Evolutionary conservation across 2,329 filamentous ascomycete genomes (phyloP).

Genomic region (Cytospora piceicola): DNA sequence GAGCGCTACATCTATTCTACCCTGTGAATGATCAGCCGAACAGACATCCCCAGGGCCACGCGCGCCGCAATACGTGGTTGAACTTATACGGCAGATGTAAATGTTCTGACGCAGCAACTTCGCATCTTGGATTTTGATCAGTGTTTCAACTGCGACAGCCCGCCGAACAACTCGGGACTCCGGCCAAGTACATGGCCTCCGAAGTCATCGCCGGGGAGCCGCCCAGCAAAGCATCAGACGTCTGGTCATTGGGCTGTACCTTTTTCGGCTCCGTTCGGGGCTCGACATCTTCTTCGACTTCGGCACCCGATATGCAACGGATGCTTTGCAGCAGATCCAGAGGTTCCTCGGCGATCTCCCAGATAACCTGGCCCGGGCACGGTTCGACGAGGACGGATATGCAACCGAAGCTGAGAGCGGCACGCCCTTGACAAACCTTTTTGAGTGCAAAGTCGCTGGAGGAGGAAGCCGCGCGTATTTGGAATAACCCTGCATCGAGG

Average conservation of each 20-base stretch:
- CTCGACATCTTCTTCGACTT: constrained; percentile 6
- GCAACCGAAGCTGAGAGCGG: not conserved
- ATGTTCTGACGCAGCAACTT: not conserved
- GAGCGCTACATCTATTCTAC: no score
- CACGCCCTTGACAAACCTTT: not conserved
- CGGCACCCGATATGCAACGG: not conserved
- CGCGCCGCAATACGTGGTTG: not conserved
- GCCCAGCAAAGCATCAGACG: constrained; percentile 9
- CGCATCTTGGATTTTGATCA: not conserved
- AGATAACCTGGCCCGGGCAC: not conserved
- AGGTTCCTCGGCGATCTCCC: constrained; percentile 2
- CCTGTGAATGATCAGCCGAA: no score
- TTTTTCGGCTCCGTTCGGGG: not conserved
- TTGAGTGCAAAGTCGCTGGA: not conserved
- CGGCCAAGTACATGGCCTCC: constrained; percentile 1
- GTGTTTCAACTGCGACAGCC: not conserved
- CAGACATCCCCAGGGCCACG: not conserved
- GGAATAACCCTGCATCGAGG: not conserved
- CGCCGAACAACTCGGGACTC: not conserved
- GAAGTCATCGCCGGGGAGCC: not conserved
- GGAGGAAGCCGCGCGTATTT: not conserved
- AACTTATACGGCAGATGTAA: not conserved
- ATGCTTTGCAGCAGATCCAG: constrained; percentile 1
- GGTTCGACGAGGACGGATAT: not conserved
- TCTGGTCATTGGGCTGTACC: constrained; percentile 1